Conservation (phyloP, 106 monocot genomes). For the Amphibolis antarctica region DNA sequence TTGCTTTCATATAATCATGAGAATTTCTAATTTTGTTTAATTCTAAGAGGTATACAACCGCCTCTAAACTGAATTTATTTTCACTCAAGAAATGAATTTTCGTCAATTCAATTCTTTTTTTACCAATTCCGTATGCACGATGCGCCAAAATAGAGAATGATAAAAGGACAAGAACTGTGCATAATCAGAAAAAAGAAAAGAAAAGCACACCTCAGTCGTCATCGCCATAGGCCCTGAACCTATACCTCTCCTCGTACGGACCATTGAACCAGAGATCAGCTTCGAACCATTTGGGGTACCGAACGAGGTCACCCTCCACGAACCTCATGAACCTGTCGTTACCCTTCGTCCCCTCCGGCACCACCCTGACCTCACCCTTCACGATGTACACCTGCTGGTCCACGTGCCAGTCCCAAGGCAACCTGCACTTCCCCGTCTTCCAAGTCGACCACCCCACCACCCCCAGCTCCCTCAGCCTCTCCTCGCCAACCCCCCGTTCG, state of each 20-base stretch:
- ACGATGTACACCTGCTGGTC: conserved; percentile 90
- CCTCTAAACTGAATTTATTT: too few species aligned
- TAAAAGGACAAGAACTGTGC: too few species aligned
- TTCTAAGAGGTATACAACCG: too few species aligned
- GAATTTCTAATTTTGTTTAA: too few species aligned
- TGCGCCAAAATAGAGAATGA: too few species aligned
- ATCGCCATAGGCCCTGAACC: conserved; percentile 75
- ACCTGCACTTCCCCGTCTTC: conserved; percentile 56
- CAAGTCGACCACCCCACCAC: conserved; percentile 63
- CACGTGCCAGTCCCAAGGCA: conserved; percentile 98
- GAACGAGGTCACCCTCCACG: conserved; percentile 73
- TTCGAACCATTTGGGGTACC: conserved; percentile 93
- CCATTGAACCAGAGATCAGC: conserved; percentile 84
- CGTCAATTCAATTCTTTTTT: too few species aligned
- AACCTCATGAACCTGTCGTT: conserved; percentile 75
- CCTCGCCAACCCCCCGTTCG: conserved; percentile 40
- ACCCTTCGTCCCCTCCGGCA: conserved; percentile 51
- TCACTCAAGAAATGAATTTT: too few species aligned
- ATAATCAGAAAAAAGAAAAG: background rate
- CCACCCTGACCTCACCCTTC: conserved; percentile 67
- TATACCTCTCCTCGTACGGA: conserved; percentile 84
- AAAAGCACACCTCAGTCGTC: conserved; percentile 13
- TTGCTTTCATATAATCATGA: too few species aligned
- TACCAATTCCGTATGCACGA: too few species aligned
- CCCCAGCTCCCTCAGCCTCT: conserved; percentile 36